Evolutionary conservation across 1,139 yeast genomes (phyloP), one percentile per base, ranked within the genome.

Genomic region (Saccharomycopsis hybrid): DNA sequence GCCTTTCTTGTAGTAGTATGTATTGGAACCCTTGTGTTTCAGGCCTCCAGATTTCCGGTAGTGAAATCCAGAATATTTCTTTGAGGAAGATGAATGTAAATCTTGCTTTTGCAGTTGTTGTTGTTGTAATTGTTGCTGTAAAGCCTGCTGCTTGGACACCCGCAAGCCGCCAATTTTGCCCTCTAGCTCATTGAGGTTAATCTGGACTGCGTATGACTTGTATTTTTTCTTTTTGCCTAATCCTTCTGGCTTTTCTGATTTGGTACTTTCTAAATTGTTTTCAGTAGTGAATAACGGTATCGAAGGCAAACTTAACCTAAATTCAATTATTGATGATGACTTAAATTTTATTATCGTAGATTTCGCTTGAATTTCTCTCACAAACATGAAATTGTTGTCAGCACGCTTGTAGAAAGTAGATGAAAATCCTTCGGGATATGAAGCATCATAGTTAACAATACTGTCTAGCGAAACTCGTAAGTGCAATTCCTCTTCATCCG

Each of bases 391-490:
- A 55, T 69, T 68, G 51, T 70, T 70, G 9, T 62, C 62, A 2
- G 73, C 73, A 43, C 74, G 57, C 44, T 67, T 62, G 56, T 71
- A 71, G 56, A 71, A 70, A 3, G 74, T 71, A 2, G 74, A 70
- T 2, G 73, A 63, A 47, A 70, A 71, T 0, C 75, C 74, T 54
- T 71, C 74, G 0, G 75, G 75, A 47, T 68, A 58, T 11, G 25
- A n/a, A 11, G 37, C 18, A 2, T 29, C 39, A 11, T 38, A 25
- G 7, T 39, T 18, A 18, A 29, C 36, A 29, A 32, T 24, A 24
- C 2, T 18, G 9, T 43, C 18, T n/a, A 41, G 8, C 5, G 41
- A 27, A 13, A 18, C 32, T n/a, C 38, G n/a, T n/a, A n/a, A n/a
- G n/a, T n/a, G n/a, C n/a, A n/a, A n/a, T n/a, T n/a, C n/a, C n/a